Base-by-base conservation (phyloP, 176 grass and related monocot genomes). In the Triticum monococcum region DNA sequence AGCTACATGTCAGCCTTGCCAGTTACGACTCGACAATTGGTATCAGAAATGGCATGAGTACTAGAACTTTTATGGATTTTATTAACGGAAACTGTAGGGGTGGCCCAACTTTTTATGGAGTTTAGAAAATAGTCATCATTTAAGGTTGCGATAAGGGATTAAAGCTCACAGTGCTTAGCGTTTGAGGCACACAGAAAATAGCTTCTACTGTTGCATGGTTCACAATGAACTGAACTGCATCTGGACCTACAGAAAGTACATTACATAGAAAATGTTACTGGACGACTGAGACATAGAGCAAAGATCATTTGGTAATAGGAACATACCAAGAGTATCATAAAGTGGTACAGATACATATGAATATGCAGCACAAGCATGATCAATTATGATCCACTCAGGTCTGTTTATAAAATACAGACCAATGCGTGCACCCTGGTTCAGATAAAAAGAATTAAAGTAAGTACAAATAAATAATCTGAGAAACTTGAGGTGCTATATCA, bases 351-450 rank as follows among this genome's bases (percentile, higher is more conserved):
- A 92, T 89, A 96, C 56, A 81, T 92, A 98, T 74, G 94, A 96
- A 84, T 98, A 96, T 72, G 97, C 90, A 48, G 97, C 64, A 83
- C 97, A 98, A 78, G 97, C 92, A 91, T 98, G 97, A 70, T 98
- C 97, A 88, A 96, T 54, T 72, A 98, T 91, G 16, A 85, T 82
- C 96, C 96, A 98, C 77, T 98, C 96, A 66, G 96, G 96, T 40
- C 92, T 92, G 85, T 96, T 98, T 88, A 96, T 94, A 87, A 98
- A 98, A 86, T 98, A 98, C 26, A 98, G 81, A 85, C 94, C 97
- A 90, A 98, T 61, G 82, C 88, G 72, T 72, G 92, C 90, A 88
- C 92, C 94, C 94, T 98, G 76, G 78, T 83, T 89, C 78, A 77
- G 78, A 86, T 60, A 45, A 81, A 86, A 82, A 8, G 18, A 61